Evolutionary conservation across 495 filamentous ascomycete species (phyloP).

Genomic region (Penicillium mononematosum): DNA sequence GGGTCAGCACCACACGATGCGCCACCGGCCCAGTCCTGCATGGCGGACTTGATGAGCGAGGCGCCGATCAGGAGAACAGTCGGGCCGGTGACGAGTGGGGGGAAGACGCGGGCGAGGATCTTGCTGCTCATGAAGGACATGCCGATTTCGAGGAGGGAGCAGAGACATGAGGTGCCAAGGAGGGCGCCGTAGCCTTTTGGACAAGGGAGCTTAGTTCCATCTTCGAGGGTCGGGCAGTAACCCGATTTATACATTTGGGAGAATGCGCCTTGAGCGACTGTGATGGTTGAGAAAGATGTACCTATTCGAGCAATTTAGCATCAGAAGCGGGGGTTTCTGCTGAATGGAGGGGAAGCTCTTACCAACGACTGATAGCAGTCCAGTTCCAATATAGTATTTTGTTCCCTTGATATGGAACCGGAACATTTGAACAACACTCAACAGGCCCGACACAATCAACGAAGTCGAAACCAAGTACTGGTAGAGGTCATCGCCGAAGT

Average conservation of each 20-base stretch:
- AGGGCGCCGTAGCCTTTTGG: slow-evolving; percentile 84
- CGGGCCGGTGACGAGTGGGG: slow-evolving; percentile 83
- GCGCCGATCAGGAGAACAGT: slow-evolving; percentile 80
- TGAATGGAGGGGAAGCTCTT: slow-evolving; percentile 20
- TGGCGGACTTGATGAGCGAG: slow-evolving; percentile 69
- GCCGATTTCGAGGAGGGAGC: slow-evolving; percentile 44
- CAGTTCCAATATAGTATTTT: slow-evolving; percentile 84
- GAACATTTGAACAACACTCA: slow-evolving; percentile 79
- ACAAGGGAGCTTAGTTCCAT: slow-evolving; percentile 71
- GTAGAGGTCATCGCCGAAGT: slow-evolving; percentile 56
- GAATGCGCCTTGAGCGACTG: slow-evolving; percentile 75
- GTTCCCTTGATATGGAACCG: slow-evolving; percentile 79
- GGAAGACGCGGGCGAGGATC: slow-evolving; percentile 75
- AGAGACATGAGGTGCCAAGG: slow-evolving; percentile 67
- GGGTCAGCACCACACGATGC: slow-evolving; percentile 61
- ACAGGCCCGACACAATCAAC: slow-evolving; percentile 78
- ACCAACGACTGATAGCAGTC: slow-evolving; percentile 86
- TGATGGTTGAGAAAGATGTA: slow-evolving; percentile 78
- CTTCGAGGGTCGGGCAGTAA: slow-evolving; percentile 61
- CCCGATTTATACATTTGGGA: slow-evolving; percentile 84
- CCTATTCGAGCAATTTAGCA: slow-evolving; percentile 13
- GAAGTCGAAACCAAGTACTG: slow-evolving; percentile 90
- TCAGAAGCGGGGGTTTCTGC: not conserved
- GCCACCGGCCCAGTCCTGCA: slow-evolving; percentile 85
- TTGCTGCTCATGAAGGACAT: slow-evolving; percentile 58